Percentiles rank a stretch among this genome's conserved stretches.
Conservation (phyloP, 306 rosid species). For the Adenanthera pavonina region DNA sequence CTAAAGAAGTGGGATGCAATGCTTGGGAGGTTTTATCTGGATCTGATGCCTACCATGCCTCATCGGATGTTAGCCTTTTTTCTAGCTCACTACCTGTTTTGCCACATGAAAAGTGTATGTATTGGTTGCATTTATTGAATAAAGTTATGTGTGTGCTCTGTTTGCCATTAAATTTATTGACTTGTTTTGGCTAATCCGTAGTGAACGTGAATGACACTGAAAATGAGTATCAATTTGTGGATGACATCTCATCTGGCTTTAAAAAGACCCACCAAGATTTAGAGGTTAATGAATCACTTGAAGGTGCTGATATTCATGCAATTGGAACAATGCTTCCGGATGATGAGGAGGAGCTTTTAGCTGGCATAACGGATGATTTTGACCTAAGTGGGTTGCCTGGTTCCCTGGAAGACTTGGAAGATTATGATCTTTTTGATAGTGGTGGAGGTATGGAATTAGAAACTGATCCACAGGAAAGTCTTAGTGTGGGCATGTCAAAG, state of each 20-base stretch:
- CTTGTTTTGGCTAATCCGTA: constrained; percentile 47
- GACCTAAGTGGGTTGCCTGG: constrained; percentile 82
- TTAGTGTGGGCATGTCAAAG: constrained; percentile 59
- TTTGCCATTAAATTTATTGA: constrained; percentile 29
- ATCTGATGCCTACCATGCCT: constrained; percentile 59
- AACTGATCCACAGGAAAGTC: constrained; percentile 64
- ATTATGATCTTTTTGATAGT: constrained; percentile 78
- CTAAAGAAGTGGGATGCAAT: constrained; percentile 50
- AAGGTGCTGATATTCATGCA: constrained; percentile 53
- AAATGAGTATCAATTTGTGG: constrained; percentile 53
- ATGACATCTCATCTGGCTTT: constrained; percentile 58
- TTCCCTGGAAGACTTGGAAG: constrained; percentile 86
- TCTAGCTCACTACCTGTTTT: constrained; percentile 85
- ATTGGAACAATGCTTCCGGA: constrained; percentile 72
- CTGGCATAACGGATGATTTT: constrained; percentile 79
- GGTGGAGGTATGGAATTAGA: constrained; percentile 95
- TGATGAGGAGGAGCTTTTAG: constrained; percentile 80
- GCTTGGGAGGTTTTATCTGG: constrained; percentile 62
- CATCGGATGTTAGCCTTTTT: constrained; percentile 78
- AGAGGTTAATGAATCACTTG: constrained; percentile 55
- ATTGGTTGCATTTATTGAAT: constrained; percentile 11
- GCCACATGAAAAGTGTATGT: constrained; percentile 74
- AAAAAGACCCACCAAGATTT: constrained; percentile 52
- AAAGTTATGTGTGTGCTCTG: constrained; percentile 16
- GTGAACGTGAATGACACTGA: constrained; percentile 69